These are phyloP conservation scores for Rosa hybrid DNA, from an alignment of 331 rosid species.

Conservation along the genomic window DNA sequence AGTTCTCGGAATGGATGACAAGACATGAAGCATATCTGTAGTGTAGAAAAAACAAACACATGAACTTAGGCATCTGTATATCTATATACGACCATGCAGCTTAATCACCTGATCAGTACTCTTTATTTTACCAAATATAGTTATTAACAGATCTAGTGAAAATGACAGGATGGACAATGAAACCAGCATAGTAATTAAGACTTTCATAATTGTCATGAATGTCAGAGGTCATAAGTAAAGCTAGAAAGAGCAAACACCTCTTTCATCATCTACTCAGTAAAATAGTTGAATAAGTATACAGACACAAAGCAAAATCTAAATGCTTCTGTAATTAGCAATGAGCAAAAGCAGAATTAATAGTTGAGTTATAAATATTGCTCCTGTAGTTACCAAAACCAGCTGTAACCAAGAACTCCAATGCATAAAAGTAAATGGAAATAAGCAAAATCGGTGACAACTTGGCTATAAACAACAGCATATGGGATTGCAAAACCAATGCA, in stretches of 20 bases:
- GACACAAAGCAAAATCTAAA: not conserved
- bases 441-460: conserved; percentile 4
- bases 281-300: not conserved
- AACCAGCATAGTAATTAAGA: not conserved
- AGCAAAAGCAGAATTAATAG: conserved; percentile 3
- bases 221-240: not conserved
- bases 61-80: conserved; percentile 22
- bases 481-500: not conserved
- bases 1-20: conserved; percentile 76
- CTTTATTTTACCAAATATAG: conserved; percentile 10
- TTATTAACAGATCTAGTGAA: not conserved
- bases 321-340: conserved; percentile 4
- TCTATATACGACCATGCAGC: not conserved
- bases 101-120: conserved; percentile 12
- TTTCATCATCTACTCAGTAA: not conserved
- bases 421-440: not conserved
- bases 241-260: not conserved
- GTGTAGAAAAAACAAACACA: conserved; percentile 22
- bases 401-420: not conserved
- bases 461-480: not conserved
- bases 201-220: not conserved
- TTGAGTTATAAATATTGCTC: not conserved
- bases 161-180: not conserved
- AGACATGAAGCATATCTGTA: conserved; percentile 79
- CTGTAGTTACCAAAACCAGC: conserved; percentile 13